These are phyloP conservation scores for Fusarium clavum DNA, from an alignment of 2,329 filamentous ascomycete genomes.

Conservation along the genomic window DNA sequence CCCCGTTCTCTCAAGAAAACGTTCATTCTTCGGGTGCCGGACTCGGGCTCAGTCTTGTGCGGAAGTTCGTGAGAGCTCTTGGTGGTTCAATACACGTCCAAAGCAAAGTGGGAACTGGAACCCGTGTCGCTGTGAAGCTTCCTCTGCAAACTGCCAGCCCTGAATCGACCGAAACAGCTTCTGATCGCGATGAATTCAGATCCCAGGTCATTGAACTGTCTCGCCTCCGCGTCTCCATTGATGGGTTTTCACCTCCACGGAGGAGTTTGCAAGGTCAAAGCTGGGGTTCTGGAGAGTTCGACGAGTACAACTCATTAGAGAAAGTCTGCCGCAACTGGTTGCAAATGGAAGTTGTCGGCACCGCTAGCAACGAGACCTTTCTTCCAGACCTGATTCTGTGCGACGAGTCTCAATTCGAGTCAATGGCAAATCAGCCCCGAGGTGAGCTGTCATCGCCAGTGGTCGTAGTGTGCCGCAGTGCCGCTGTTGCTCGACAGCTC, in stretches of 20 bases:
- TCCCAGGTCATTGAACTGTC: conserved; percentile 46
- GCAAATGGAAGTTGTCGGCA: conserved; percentile 28
- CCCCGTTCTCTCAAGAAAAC: conserved; percentile 74
- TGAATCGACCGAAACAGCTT: not conserved
- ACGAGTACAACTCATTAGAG: conserved; percentile 12
- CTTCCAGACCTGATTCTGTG: conserved; percentile 48
- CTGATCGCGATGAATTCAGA: conserved; percentile 44
- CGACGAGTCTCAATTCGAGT: conserved; percentile 14
- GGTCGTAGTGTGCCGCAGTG: conserved; percentile 51
- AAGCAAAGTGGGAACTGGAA: conserved; percentile 55
- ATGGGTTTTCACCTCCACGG: not conserved
- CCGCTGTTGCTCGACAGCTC: conserved; percentile 45
- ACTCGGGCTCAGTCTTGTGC: conserved; percentile 73
- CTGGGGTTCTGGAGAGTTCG: conserved; percentile 13
- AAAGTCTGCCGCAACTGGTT: conserved; percentile 25
- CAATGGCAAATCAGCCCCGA: not conserved
- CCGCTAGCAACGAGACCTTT: not conserved
- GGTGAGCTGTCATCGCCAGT: conserved; percentile 36
- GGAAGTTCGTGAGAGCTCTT: conserved; percentile 68
- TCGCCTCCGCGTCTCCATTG: conserved; percentile 45
- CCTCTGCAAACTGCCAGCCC: conserved; percentile 39
- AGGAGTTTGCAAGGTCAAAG: not conserved
- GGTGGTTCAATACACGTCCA: conserved; percentile 68
- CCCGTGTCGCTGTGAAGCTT: conserved; percentile 50
- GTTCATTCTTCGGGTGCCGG: conserved; percentile 69